Conservation (phyloP, 2,329 filamentous ascomycete genomes). For the Penicillium sp. region DNA sequence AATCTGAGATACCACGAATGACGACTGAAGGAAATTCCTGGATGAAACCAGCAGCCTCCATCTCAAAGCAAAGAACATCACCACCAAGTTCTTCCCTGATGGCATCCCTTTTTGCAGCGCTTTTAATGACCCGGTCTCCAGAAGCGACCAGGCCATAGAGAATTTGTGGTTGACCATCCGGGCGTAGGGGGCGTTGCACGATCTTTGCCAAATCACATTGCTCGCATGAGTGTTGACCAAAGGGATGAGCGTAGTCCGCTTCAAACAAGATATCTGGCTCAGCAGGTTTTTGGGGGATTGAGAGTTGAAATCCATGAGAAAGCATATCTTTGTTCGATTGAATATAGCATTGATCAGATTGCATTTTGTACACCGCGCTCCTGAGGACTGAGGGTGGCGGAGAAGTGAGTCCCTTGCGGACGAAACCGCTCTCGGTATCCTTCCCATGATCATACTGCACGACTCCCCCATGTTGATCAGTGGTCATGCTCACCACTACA, state of each 20-base stretch:
- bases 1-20: slow-evolving; percentile 22
- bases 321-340: not conserved
- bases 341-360: not conserved
- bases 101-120: not conserved
- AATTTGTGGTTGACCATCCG: not conserved
- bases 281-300: not conserved
- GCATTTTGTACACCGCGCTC: slow-evolving; percentile 5
- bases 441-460: slow-evolving; percentile 30
- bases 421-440: slow-evolving; percentile 17
- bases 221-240: not conserved
- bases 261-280: slow-evolving; percentile 1
- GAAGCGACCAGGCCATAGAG: not conserved
- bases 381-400: slow-evolving; percentile 10
- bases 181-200: not conserved
- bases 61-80: slow-evolving; percentile 12
- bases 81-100: not conserved
- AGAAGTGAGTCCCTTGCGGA: slow-evolving; percentile 19
- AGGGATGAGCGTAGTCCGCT: not conserved
- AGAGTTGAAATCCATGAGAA: not conserved
- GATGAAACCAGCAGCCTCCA: slow-evolving; percentile 18
- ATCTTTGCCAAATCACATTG: not conserved
- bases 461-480: slow-evolving; percentile 18
- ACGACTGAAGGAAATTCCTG: slow-evolving; percentile 19
- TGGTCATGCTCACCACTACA: slow-evolving; percentile 25
- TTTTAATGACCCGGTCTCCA: not conserved